Evolutionary conservation across 2,329 filamentous ascomycete genomes (phyloP), one percentile per base, ranked within the genome.

Genomic region (Aspergillaceae sp.): DNA sequence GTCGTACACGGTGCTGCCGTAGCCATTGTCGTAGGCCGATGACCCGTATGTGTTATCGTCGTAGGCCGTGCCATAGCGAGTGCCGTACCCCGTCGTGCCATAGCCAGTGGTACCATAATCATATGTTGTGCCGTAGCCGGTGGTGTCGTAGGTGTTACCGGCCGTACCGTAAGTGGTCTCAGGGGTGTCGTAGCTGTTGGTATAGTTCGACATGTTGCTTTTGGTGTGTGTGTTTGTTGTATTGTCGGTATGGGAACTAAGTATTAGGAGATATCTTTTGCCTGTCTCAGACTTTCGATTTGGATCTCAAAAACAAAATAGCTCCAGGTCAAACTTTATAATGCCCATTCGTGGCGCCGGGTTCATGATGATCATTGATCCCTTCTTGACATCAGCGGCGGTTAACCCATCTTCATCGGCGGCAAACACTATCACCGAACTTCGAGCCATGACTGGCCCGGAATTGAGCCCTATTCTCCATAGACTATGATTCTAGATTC

Each of bases 1-100:
- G 28, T 60, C 53, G 33, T 56, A 60, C 30, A 56, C 34, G 34
- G 54, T 61, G 10, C 48, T 55, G n/a, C 56, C 60, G 35, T 60
- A 62, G 35, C 50, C 57, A 28, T 52, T 55, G 46, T 57, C 54
- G 33, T 58, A 57, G 42, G 48, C 52, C 38, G 48, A 54, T 42
- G 54, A 52, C 40, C 56, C 59, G 40, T 46, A 51, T 26, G 51
- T 50, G 30, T 32, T 53, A 29, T 47, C 48, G 40, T 56, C 55
- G 35, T 51, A 51, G 4, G 50, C 51, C 8, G 46, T 40, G 38
- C 48, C 53, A 10, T 52, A 55, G 29, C 48, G 48, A 34, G 51
- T 29, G 48, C 43, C 42, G 51, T 54, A 44, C 11, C 53, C 55
- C 8, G 52, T 43, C n/a, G 52, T 54, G 36, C 60, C 52, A 36